Conservation (phyloP, 2,329 filamentous ascomycete genomes). For the Talaromyces sp. region DNA sequence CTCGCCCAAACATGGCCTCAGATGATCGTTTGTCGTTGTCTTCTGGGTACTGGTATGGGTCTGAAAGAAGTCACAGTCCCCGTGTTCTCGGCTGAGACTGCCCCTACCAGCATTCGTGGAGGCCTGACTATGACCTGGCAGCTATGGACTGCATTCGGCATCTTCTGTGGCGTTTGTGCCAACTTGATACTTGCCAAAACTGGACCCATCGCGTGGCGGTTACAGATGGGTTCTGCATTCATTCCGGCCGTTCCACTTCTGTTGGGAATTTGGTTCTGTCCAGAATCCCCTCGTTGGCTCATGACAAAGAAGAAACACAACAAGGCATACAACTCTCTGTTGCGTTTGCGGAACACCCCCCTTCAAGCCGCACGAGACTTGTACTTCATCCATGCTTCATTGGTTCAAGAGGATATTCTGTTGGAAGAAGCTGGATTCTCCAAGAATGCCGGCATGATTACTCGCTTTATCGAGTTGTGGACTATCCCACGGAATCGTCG, state of each 20-base stretch:
- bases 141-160: conserved; percentile 59
- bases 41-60: conserved; percentile 63
- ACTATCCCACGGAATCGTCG: conserved; percentile 50
- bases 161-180: conserved; percentile 65
- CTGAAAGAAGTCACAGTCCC: conserved; percentile 57
- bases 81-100: conserved; percentile 58
- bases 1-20: conserved; percentile 60
- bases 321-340: conserved; percentile 61
- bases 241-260: conserved; percentile 64
- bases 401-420: conserved; percentile 45
- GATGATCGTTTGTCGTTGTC: conserved; percentile 55
- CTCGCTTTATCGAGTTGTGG: conserved; percentile 57
- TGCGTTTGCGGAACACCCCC: conserved; percentile 57
- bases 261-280: conserved; percentile 60
- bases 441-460: conserved; percentile 57
- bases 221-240: conserved; percentile 64
- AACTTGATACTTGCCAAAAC: conserved; percentile 64
- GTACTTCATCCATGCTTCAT: conserved; percentile 59
- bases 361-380: conserved; percentile 63
- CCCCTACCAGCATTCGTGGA: conserved; percentile 55
- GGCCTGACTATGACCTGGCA: conserved; percentile 58
- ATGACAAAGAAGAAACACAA: conserved; percentile 64
- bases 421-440: conserved; percentile 29
- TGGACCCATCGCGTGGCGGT: conserved; percentile 61
- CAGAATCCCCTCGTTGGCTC: conserved; percentile 65